Evolutionary conservation across 163 green algal species (phyloP).

Genomic region (Smithsoniella earleae): DNA sequence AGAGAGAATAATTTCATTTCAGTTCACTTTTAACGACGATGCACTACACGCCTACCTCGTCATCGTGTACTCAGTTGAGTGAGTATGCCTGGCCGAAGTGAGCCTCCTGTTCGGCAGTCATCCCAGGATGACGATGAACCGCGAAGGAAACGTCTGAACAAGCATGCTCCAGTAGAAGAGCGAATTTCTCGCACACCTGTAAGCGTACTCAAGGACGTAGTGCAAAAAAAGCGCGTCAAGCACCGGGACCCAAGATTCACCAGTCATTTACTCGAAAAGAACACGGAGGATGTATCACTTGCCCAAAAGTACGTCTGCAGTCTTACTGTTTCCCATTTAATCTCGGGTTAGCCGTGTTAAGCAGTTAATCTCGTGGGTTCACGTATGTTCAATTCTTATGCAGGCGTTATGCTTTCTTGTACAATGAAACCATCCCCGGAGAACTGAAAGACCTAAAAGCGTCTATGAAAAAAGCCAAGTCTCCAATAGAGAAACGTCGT

Average conservation of each 20-base stretch:
- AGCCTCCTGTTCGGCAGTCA: too few species aligned
- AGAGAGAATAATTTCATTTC: too few species aligned
- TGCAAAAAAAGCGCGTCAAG: conserved; percentile 3
- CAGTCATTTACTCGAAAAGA: not conserved
- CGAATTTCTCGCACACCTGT: conserved; percentile 9
- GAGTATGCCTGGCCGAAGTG: too few species aligned
- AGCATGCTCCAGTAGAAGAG: conserved; percentile 21
- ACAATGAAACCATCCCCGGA: not conserved
- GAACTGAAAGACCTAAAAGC: conserved; percentile 25
- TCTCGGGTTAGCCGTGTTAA: too few species aligned
- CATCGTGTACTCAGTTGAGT: too few species aligned
- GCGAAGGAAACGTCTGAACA: not conserved
- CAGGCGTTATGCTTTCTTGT: conserved; percentile 20
- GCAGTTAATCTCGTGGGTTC: too few species aligned
- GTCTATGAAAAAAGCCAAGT: not conserved
- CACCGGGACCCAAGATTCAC: not conserved
- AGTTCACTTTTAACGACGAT: too few species aligned
- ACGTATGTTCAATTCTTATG: too few species aligned
- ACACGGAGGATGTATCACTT: not conserved
- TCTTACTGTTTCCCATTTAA: too few species aligned
- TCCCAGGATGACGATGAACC: not conserved
- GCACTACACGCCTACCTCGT: too few species aligned
- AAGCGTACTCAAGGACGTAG: not conserved
- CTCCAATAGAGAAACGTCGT: not conserved
- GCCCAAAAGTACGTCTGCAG: too few species aligned